A percentile compares a stretch with the other conserved stretches of the same genome.
phyloP scores from a whole-genome alignment of 2,329 filamentous ascomycete genomes.

The Colletotrichum kahawae region DNA sequence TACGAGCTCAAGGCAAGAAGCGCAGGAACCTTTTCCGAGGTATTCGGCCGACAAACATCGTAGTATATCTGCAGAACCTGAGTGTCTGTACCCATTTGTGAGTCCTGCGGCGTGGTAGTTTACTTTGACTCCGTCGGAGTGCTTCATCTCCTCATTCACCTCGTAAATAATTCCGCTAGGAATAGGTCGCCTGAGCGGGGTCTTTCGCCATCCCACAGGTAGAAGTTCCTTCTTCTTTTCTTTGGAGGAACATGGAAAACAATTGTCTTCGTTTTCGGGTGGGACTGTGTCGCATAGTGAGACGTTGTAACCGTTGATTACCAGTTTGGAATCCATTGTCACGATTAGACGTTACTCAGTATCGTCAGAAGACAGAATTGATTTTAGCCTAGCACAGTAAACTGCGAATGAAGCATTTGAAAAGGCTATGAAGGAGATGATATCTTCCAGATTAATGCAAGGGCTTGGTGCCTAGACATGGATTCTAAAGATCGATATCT shows the following conservation, averaged over 20 bases:
- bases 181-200: not conserved
- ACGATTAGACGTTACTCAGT: not conserved
- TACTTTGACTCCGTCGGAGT: not conserved
- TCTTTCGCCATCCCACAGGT: not conserved
- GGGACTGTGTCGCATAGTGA: not conserved
- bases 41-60: not conserved
- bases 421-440: not conserved
- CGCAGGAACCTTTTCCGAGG: not conserved
- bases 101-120: accelerated
- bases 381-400: accelerated
- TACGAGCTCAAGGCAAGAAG: not conserved
- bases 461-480: not conserved
- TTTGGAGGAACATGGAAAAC: not conserved
- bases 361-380: accelerated
- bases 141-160: not conserved
- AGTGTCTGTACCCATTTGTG: accelerated
- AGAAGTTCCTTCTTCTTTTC: not conserved
- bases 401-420: accelerated
- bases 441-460: not conserved
- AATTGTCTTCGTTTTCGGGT: not conserved
- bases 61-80: not conserved
- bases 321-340: not conserved
- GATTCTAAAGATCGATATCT: not conserved
- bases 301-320: not conserved
- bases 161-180: not conserved